Base-by-base conservation (phyloP, 768 basidiomycete species). In the Nevesoporus exiguus region DNA sequence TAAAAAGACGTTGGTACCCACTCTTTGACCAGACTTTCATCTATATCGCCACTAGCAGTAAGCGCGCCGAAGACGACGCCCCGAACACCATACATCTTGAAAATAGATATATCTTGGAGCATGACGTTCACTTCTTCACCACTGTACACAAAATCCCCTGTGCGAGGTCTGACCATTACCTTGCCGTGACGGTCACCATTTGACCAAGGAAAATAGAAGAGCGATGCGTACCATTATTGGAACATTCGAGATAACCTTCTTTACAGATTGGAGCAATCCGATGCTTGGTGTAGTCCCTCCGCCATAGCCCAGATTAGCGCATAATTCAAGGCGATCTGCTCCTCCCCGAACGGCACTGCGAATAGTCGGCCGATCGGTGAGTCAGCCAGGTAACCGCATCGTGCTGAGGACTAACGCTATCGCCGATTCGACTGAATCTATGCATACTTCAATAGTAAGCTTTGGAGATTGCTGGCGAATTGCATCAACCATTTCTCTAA, bases 221-320 rank as follows among this genome's bases (percentile, higher is more conserved):
- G 46, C 70, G n/a, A 56, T 65, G 85, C 73, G 52, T 62, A 90
- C 91, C 88, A 93, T 90, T 52, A 89, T 76, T 0, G 86, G 82
- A 8, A 81, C 61, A 39, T 76, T 70, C 5, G 77, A 75, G 15
- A 79, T 72, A 3, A 70, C 75, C 29, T 72, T 73, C 54, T 77
- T 76, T 40, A 93, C 79, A 3, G 77, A 69, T 60, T 72, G 83
- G 34, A 90, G 71, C 31, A 93, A 76, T 0, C 91, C 92, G n/a
- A 88, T 58, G 55, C 82, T 87, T 5, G 92, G 91, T 0, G 92
- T 93, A 17, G 83, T 88, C 9, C 92, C 92, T 21, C 92, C 92
- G 22, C 90, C 92, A 25, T 80, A 60, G 4, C 77, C 81, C 19
- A 91, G 73, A 65, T 85, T 87, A 7, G 75, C 79, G 61, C 89